Percentiles rank a stretch among this genome's conserved stretches.
Evolutionary conservation across 2,329 filamentous ascomycete genomes (phyloP).

Genomic region (Diplodia sapinea): DNA sequence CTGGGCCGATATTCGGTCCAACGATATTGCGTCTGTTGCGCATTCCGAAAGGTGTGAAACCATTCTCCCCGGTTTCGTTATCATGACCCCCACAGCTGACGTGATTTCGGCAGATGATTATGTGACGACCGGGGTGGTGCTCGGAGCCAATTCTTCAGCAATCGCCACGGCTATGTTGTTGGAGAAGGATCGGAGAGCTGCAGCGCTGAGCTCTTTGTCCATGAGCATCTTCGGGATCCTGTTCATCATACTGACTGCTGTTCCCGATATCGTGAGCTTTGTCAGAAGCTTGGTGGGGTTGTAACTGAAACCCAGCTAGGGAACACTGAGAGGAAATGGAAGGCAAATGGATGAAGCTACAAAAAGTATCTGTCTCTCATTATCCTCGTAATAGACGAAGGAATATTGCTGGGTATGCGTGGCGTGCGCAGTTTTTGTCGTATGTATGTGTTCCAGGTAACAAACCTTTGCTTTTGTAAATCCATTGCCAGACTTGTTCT

Average conservation of each 20-base stretch:
- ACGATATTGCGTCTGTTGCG: conserved; percentile 56
- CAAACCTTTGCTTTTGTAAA: too few relatives aligned
- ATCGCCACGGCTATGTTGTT: conserved; percentile 65
- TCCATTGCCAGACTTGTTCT: too few relatives aligned
- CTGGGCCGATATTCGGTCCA: conserved; percentile 63
- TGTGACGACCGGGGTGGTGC: conserved; percentile 65
- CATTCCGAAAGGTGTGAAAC: conserved; percentile 58
- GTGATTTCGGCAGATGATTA: conserved; percentile 59
- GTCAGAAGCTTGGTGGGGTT: conserved; percentile 41
- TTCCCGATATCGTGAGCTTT: conserved; percentile 59
- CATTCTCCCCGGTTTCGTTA: not conserved
- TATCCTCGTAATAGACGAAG: too few relatives aligned
- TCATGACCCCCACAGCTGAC: too few relatives aligned
- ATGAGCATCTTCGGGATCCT: conserved; percentile 68
- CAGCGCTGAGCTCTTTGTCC: conserved; percentile 63
- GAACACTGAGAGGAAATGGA: too few relatives aligned
- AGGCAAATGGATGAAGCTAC: too few relatives aligned
- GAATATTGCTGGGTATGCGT: too few relatives aligned
- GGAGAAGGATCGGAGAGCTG: conserved; percentile 63
- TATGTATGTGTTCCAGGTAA: too few relatives aligned
- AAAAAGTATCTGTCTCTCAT: too few relatives aligned
- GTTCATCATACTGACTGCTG: conserved; percentile 62
- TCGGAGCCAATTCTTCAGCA: conserved; percentile 66
- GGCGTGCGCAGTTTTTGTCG: too few relatives aligned
- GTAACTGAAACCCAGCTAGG: conserved; percentile 34